Conservation (phyloP, 208 protist species). For the Leptomonas seymouri region DNA sequence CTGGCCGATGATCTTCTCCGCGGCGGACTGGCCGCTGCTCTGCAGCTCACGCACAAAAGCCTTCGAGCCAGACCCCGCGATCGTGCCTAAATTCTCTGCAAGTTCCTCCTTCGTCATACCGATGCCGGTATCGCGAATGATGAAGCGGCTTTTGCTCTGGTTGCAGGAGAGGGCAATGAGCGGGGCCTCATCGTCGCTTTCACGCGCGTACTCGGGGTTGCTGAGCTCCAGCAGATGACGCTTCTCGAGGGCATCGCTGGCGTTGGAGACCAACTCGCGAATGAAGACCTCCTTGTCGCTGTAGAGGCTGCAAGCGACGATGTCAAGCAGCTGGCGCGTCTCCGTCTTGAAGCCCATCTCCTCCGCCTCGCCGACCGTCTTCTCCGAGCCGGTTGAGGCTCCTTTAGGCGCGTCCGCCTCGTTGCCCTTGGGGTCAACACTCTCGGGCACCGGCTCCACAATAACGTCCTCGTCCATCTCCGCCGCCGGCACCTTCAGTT, state of each 20-base stretch:
- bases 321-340: slow-evolving; percentile 98
- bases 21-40: slow-evolving; percentile 64
- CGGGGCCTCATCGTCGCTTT: slow-evolving; percentile 79
- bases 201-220: slow-evolving; percentile 84
- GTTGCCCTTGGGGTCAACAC: slow-evolving; percentile 6
- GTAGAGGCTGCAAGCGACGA: slow-evolving; percentile 98
- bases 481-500: slow-evolving; percentile 23
- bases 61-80: slow-evolving; percentile 91
- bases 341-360: slow-evolving; percentile 97
- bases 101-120: slow-evolving; percentile 98
- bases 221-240: slow-evolving; percentile 86
- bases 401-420: slow-evolving; percentile 23
- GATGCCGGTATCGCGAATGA: slow-evolving; percentile 95
- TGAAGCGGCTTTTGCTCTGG: slow-evolving; percentile 91
- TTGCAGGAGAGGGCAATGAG: slow-evolving; percentile 90
- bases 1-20: slow-evolving; percentile 95
- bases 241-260: slow-evolving; percentile 98
- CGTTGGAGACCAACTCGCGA: slow-evolving; percentile 98
- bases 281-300: slow-evolving; percentile 98
- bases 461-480: slow-evolving; percentile 89
- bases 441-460: slow-evolving; percentile 69
- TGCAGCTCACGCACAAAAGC: slow-evolving; percentile 89
- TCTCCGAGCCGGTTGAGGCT: slow-evolving; percentile 47
- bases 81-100: slow-evolving; percentile 95
- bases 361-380: slow-evolving; percentile 73